phyloP scores from a whole-genome alignment of 768 basidiomycete species.

The Nidula microcarpa region DNA sequence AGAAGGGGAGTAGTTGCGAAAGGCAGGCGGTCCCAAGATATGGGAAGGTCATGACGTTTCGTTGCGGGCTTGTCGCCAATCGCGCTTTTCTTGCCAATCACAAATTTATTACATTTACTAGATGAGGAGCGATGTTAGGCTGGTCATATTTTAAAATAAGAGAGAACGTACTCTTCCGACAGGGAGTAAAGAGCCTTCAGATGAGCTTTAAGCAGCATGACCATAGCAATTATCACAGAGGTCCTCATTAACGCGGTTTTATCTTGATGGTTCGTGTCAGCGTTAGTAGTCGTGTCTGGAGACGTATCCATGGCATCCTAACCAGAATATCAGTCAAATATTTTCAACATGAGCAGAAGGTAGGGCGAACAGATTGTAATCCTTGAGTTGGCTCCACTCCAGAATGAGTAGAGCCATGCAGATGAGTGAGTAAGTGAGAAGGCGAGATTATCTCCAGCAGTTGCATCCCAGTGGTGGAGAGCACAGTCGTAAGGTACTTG shows the following conservation, averaged over 20 bases:
- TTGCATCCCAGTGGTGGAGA: constrained; percentile 81
- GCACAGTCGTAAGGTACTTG: constrained; percentile 68
- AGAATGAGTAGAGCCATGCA: constrained; percentile 33
- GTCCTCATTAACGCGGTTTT: constrained; percentile 46
- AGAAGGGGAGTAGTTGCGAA: constrained; percentile 59
- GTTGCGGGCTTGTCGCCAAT: constrained; percentile 79
- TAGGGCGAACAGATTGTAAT: constrained; percentile 1
- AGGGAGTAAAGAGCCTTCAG: constrained; percentile 81
- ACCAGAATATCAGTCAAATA: neutral
- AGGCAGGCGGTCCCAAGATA: constrained; percentile 73
- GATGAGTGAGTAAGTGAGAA: constrained; percentile 60
- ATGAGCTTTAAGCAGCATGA: constrained; percentile 84
- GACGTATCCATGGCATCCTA: neutral
- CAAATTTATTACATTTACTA: constrained; percentile 91
- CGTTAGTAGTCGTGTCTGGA: neutral
- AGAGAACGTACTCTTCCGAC: constrained; percentile 78
- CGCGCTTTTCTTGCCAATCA: constrained; percentile 84
- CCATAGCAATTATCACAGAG: constrained; percentile 77
- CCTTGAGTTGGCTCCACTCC: constrained; percentile 1
- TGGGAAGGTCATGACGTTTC: constrained; percentile 56
- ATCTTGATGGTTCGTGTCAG: constrained; percentile 6
- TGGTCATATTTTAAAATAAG: neutral
- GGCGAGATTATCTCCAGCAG: constrained; percentile 74
- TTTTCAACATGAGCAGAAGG: neutral
- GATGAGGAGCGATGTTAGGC: neutral